A percentile compares a stretch with the other conserved stretches of the same genome.
Conservation (phyloP, 257 asterid genomes). For the Nicotiana undulata region DNA sequence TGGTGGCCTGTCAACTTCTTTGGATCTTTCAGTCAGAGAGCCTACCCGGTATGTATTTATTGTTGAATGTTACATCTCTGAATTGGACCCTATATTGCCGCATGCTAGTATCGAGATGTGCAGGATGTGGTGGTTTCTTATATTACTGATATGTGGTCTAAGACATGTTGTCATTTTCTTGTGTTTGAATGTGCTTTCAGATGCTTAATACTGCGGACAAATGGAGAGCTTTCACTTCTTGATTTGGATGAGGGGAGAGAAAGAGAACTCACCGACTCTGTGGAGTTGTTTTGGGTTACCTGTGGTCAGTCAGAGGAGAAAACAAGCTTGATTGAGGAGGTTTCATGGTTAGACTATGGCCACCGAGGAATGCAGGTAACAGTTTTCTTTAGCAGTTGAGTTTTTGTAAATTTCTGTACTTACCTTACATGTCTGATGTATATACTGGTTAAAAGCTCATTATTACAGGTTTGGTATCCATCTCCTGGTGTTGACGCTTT, state of each 20-base stretch:
- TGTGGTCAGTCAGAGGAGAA: slow-evolving; percentile 94
- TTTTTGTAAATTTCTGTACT: background rate
- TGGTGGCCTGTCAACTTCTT: slow-evolving; percentile 35
- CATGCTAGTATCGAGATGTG: slow-evolving; percentile 13
- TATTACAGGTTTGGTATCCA: slow-evolving; percentile 97
- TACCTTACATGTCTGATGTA: slow-evolving; percentile 31
- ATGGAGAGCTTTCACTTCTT: slow-evolving; percentile 96
- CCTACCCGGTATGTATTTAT: slow-evolving; percentile 68
- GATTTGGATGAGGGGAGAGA: slow-evolving; percentile 99
- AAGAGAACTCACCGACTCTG: slow-evolving; percentile 92
- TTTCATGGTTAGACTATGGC: slow-evolving; percentile 98
- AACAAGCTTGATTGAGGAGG: slow-evolving; percentile 94
- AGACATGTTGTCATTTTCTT: background rate
- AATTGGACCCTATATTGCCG: slow-evolving; percentile 4
- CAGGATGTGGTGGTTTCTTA: background rate
- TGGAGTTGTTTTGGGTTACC: slow-evolving; percentile 97
- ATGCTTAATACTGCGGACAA: slow-evolving; percentile 82
- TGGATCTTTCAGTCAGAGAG: slow-evolving; percentile 51
- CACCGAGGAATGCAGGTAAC: slow-evolving; percentile 99
- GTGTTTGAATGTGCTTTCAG: slow-evolving; percentile 29
- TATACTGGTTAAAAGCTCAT: slow-evolving; percentile 38
- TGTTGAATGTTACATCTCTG: slow-evolving; percentile 3
- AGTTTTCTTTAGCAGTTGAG: slow-evolving; percentile 21
- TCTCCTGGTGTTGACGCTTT: slow-evolving; percentile 86
- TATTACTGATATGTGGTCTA: background rate